phyloP scores from a whole-genome alignment of 2,329 filamentous ascomycete genomes.

The Neopestalotiopsis rosae region DNA sequence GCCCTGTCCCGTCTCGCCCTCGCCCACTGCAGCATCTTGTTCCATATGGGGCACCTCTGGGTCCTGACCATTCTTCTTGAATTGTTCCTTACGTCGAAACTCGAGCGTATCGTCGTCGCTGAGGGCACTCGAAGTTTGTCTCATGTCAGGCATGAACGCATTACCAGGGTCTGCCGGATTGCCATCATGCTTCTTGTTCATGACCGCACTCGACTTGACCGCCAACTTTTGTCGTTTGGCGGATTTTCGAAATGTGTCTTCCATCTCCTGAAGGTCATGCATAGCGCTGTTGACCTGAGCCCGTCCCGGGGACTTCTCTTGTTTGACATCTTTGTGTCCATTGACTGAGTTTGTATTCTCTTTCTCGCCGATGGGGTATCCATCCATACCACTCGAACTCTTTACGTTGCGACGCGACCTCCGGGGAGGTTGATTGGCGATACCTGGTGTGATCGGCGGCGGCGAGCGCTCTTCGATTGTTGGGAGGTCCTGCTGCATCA shows the following conservation, averaged over 20 bases:
- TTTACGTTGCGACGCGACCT: conserved; percentile 16
- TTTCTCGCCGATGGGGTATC: conserved; percentile 1
- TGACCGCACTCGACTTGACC: conserved; percentile 47
- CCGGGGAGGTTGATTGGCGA: conserved; percentile 12
- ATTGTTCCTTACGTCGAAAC: conserved; percentile 1
- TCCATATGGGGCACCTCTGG: background rate
- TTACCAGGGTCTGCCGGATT: conserved; percentile 37
- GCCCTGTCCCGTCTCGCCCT: conserved; percentile 18
- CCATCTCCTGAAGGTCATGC: conserved; percentile 55
- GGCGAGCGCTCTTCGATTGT: conserved; percentile 18
- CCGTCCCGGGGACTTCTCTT: conserved; percentile 20
- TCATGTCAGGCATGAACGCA: conserved; percentile 33
- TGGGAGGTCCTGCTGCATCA: conserved; percentile 20
- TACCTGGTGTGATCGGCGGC: background rate
- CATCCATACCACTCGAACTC: background rate
- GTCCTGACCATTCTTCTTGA: conserved; percentile 1
- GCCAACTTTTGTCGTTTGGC: conserved; percentile 53
- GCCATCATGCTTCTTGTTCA: conserved; percentile 21
- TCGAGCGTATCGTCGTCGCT: conserved; percentile 7
- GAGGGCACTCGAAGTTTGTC: conserved; percentile 20
- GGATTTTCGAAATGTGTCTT: conserved; percentile 47
- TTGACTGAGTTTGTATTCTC: background rate
- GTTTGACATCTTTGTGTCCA: conserved; percentile 4
- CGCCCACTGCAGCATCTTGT: background rate
- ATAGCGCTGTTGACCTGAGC: conserved; percentile 45